Conservation (phyloP, 148 eudicot genomes). For the Oxyria digyna region DNA sequence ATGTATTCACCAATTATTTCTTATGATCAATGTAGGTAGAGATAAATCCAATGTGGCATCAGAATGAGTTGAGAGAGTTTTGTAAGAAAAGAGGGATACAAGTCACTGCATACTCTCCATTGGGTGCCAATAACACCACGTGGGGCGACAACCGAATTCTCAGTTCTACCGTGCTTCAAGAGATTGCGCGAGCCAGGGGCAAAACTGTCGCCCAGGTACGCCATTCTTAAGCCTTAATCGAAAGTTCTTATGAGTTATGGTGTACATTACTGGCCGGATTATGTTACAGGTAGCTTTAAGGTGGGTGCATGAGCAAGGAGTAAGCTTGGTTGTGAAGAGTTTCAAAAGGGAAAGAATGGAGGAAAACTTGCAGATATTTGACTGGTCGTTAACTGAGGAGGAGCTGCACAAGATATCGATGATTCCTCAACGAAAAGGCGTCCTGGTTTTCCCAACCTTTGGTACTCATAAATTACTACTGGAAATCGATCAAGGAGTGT, state of each 20-base stretch:
- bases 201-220: conserved; percentile 14
- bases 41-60: conserved; percentile 27
- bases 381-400: conserved; percentile 6
- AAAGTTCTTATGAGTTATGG: too few relatives aligned
- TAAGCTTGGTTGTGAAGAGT: conserved; percentile 2
- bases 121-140: conserved; percentile 11
- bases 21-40: too few relatives aligned
- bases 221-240: not conserved
- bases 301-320: conserved; percentile 12
- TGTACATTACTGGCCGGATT: too few relatives aligned
- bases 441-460: not conserved
- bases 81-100: conserved; percentile 16
- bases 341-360: conserved; percentile 6
- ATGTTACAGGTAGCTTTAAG: conserved; percentile 8
- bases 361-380: conserved; percentile 13
- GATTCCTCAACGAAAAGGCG: conserved; percentile 10
- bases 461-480: conserved; percentile 1
- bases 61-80: conserved; percentile 16
- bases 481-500: conserved; percentile 7
- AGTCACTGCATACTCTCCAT: conserved; percentile 19
- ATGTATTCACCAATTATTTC: too few relatives aligned
- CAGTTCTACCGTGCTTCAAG: conserved; percentile 7
- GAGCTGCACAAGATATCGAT: conserved; percentile 3
- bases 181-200: conserved; percentile 8
- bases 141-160: conserved; percentile 7